These are phyloP conservation scores for Porphyra umbilicalis DNA, from an alignment of 31 red algal species.

Conservation along the genomic window DNA sequence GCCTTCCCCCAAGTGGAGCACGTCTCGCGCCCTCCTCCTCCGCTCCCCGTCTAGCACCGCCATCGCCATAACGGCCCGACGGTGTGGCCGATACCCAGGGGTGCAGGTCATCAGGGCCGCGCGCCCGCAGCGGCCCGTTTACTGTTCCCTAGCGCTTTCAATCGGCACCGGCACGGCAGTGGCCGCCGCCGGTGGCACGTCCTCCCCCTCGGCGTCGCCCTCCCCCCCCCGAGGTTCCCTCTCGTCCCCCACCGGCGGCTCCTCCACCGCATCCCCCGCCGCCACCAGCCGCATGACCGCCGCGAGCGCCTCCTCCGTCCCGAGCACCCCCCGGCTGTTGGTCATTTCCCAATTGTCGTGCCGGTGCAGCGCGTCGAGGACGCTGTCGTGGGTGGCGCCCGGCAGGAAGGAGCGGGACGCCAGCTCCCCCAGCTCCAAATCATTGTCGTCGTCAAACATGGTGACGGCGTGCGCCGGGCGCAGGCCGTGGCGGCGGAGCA, in stretches of 20 bases:
- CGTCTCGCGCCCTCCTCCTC: no score
- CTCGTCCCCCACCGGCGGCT: neutral
- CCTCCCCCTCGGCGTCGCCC: neutral
- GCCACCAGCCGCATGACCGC: slow-evolving; percentile 24
- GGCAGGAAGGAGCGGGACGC: slow-evolving; percentile 53
- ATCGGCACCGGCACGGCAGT: neutral
- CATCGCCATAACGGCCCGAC: no score
- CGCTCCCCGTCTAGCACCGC: no score
- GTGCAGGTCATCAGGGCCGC: neutral
- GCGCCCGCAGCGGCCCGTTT: neutral
- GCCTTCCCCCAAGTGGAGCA: no score
- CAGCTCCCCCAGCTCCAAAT: slow-evolving; percentile 67
- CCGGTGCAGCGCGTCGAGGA: slow-evolving; percentile 38
- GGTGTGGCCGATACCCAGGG: neutral
- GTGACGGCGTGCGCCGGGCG: slow-evolving; percentile 32
- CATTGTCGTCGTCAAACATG: slow-evolving; percentile 97
- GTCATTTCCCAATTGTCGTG: slow-evolving; percentile 67
- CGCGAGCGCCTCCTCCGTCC: slow-evolving; percentile 83
- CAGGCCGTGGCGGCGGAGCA: slow-evolving; percentile 27
- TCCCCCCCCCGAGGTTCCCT: neutral
- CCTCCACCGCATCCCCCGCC: neutral
- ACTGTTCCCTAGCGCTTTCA: neutral
- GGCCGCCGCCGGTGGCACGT: neutral
- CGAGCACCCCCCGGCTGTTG: slow-evolving; percentile 44
- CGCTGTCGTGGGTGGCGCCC: slow-evolving; percentile 66